Percentiles rank a stretch among this genome's conserved stretches.
phyloP scores from a whole-genome alignment of 805 yeast species.

The Sungouiozyma ichnusensis region DNA sequence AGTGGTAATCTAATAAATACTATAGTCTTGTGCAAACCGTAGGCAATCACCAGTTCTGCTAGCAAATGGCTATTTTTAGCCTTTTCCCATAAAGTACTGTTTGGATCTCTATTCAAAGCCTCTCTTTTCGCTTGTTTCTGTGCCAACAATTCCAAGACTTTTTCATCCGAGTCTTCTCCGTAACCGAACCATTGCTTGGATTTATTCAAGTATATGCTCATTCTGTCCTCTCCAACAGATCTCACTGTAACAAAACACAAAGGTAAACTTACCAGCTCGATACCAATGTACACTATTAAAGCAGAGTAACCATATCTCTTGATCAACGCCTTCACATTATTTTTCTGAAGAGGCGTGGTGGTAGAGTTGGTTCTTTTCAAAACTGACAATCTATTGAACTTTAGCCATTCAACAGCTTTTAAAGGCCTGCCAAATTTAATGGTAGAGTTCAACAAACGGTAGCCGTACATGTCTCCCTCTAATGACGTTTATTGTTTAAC shows the following conservation, averaged over 20 bases:
- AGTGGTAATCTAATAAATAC: constrained; percentile 77
- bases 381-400: not conserved
- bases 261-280: constrained; percentile 74
- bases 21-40: constrained; percentile 84
- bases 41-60: constrained; percentile 84
- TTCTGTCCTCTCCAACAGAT: constrained; percentile 74
- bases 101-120: constrained; percentile 7
- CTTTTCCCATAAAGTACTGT: constrained; percentile 18
- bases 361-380: not conserved
- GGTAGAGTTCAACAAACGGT: not conserved
- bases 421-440: not conserved
- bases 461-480: not conserved
- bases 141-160: constrained; percentile 28
- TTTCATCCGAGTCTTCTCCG: constrained; percentile 38
- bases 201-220: constrained; percentile 53
- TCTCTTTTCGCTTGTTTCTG: constrained; percentile 20
- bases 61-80: constrained; percentile 37
- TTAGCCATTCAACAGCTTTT: not conserved
- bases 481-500: too few species aligned
- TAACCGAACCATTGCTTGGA: constrained; percentile 54
- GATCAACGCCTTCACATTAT: constrained; percentile 47
- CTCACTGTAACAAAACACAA: constrained; percentile 76
- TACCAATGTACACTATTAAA: constrained; percentile 66
- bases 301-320: constrained; percentile 90
- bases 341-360: not conserved